phyloP scores from a whole-genome alignment of 2,329 filamentous ascomycete species.

The Trichoderma harzianum region DNA sequence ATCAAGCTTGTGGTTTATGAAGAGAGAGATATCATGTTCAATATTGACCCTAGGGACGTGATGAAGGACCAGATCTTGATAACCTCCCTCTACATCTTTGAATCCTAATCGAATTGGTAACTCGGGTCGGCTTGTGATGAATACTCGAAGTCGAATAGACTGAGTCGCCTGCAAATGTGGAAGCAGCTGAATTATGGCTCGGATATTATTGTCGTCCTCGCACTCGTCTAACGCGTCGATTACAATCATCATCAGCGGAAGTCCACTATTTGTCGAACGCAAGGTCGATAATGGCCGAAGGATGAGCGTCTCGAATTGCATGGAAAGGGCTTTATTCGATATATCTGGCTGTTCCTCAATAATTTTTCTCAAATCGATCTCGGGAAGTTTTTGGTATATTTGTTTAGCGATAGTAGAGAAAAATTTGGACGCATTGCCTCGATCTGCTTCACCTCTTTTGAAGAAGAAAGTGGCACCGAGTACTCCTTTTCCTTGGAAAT shows the following conservation, averaged over 20 bases:
- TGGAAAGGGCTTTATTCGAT: background rate
- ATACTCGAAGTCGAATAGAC: background rate
- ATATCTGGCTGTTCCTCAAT: background rate
- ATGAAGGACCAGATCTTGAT: background rate
- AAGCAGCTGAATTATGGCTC: background rate
- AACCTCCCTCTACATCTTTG: background rate
- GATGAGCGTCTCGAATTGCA: background rate
- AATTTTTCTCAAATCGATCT: background rate
- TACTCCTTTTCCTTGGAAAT: background rate
- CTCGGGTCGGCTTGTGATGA: background rate
- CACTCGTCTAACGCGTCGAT: background rate
- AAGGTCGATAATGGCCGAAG: background rate
- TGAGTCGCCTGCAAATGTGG: background rate
- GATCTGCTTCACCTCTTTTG: background rate
- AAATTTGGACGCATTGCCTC: background rate
- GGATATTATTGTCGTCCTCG: background rate
- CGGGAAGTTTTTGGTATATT: background rate
- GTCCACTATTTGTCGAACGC: background rate
- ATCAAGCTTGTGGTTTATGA: background rate
- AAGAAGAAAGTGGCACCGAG: background rate
- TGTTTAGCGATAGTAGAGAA: background rate
- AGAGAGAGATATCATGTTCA: background rate
- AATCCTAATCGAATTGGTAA: background rate
- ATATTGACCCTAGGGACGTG: background rate
- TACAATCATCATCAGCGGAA: background rate